phyloP scores from a whole-genome alignment of 2,329 filamentous ascomycete genomes.

The Fusarium virguliforme region DNA sequence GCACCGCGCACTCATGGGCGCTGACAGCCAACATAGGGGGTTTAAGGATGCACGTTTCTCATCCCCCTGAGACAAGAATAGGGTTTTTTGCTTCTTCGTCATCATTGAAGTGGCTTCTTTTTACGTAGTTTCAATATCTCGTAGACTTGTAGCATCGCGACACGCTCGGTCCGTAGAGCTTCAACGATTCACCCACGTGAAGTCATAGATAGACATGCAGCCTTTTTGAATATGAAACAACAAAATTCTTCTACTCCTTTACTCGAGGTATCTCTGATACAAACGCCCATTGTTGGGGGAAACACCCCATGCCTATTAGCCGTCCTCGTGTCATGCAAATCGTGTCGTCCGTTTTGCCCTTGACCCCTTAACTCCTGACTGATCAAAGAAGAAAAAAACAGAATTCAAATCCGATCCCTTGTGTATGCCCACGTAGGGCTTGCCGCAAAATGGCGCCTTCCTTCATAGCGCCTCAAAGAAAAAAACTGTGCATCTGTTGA shows the following conservation, averaged over 20 bases:
- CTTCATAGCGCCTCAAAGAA: not conserved
- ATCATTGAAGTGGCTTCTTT: slow-evolving; percentile 18
- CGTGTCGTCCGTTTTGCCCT: slow-evolving; percentile 28
- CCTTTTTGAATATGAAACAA: slow-evolving; percentile 27
- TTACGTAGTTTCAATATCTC: slow-evolving; percentile 6
- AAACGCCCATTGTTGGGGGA: slow-evolving; percentile 30
- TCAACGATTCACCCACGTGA: slow-evolving; percentile 15
- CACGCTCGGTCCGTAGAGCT: not conserved
- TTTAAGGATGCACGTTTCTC: slow-evolving; percentile 25
- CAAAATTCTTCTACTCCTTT: not conserved
- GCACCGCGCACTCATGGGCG: slow-evolving; percentile 43
- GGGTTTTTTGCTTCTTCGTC: slow-evolving; percentile 25
- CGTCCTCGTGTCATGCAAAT: slow-evolving; percentile 10
- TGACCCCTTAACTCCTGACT: slow-evolving; percentile 32
- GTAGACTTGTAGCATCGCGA: not conserved
- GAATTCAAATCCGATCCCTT: not conserved
- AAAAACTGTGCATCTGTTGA: not conserved
- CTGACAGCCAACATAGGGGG: slow-evolving; percentile 14
- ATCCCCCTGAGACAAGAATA: slow-evolving; percentile 24
- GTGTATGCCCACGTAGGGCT: not conserved
- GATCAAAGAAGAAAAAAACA: not conserved
- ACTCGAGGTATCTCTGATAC: slow-evolving; percentile 41
- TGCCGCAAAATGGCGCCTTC: not conserved
- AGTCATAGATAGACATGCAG: not conserved
- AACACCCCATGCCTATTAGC: slow-evolving; percentile 7